Evolutionary conservation across 1,284 basidiomycete species (phyloP).

Genomic region (Cerioporus squamosus): DNA sequence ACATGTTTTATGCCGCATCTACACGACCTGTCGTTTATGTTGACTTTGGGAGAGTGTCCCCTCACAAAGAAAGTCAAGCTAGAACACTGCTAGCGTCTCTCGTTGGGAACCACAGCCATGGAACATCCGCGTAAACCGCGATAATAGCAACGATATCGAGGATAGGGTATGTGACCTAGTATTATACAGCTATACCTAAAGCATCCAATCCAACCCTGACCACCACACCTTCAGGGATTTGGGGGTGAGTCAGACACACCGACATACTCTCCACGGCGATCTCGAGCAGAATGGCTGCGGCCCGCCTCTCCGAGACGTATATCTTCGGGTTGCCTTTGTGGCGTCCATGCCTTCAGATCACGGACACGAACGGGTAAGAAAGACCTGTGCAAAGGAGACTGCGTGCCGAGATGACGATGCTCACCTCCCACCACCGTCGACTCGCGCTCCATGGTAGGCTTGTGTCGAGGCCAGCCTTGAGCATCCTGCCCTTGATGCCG

Average conservation of each 20-base stretch:
- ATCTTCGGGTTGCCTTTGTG: conserved; percentile 56
- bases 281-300: conserved; percentile 24
- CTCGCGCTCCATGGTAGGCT: conserved; percentile 64
- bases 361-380: conserved; percentile 3
- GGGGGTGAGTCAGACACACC: conserved; percentile 36
- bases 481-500: conserved; percentile 80
- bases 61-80: too few relatives aligned
- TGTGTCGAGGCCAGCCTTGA: conserved; percentile 72
- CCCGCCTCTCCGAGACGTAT: conserved; percentile 48
- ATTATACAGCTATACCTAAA: conserved; percentile 20
- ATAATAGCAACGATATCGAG: conserved; percentile 2
- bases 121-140: neutral
- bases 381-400: neutral
- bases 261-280: conserved; percentile 45
- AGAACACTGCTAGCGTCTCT: too few relatives aligned
- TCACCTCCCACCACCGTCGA: conserved; percentile 81
- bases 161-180: conserved; percentile 11
- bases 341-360: conserved; percentile 56
- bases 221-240: conserved; percentile 9
- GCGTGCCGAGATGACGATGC: conserved; percentile 10
- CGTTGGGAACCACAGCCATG: neutral
- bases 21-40: neutral
- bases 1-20: neutral
- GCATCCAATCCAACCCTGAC: conserved; percentile 8
- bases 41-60: neutral